Conservation (phyloP, 441 rosid genomes). For the Adansonia gregorii region DNA sequence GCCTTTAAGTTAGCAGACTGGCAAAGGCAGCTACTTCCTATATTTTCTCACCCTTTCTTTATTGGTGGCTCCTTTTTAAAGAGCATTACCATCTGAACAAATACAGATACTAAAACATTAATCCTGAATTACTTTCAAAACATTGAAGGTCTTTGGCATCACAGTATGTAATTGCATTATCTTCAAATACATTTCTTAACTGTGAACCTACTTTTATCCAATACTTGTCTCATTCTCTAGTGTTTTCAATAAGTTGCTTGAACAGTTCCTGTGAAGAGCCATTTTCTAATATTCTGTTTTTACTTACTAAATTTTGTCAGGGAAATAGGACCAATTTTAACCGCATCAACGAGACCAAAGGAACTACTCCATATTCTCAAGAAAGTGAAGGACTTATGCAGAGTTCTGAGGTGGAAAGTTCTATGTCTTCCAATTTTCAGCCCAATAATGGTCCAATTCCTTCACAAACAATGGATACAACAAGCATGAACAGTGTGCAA, state of each 20-base stretch:
- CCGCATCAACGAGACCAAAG: conserved; percentile 54
- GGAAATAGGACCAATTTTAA: conserved; percentile 63
- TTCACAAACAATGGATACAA: conserved; percentile 66
- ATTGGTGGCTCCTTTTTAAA: not conserved
- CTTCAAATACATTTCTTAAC: not conserved
- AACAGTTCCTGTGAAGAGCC: not conserved
- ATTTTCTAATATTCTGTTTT: conserved; percentile 9
- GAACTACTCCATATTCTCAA: conserved; percentile 42
- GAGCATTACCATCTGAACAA: conserved; percentile 13
- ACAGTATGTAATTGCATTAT: not conserved
- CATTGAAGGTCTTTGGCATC: not conserved
- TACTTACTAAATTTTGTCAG: conserved; percentile 39
- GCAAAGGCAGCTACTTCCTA: not conserved
- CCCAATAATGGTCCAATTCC: conserved; percentile 48
- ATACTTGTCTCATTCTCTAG: not conserved
- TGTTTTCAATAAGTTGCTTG: not conserved
- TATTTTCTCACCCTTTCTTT: conserved; percentile 1
- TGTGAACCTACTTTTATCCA: not conserved
- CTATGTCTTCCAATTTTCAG: conserved; percentile 55
- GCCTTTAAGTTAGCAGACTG: conserved; percentile 11
- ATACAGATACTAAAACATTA: conserved; percentile 1
- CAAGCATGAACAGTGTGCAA: conserved; percentile 63
- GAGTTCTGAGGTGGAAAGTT: conserved; percentile 58
- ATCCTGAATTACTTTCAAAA: not conserved
- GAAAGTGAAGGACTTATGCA: conserved; percentile 47